These are phyloP conservation scores for Ophiorrhiza pumila DNA, from an alignment of 257 asterid species.

Conservation along the genomic window DNA sequence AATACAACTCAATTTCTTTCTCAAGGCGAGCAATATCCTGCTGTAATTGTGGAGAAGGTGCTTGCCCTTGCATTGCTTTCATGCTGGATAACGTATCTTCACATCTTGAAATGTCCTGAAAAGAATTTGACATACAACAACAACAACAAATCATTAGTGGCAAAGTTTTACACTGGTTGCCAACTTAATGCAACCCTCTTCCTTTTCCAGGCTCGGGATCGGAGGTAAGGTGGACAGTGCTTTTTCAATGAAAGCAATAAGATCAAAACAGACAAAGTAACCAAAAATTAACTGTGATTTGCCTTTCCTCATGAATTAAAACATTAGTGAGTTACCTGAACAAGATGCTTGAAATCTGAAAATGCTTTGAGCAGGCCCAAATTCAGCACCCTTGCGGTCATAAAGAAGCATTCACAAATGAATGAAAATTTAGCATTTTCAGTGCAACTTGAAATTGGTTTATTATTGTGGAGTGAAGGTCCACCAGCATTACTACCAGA, in stretches of 20 bases:
- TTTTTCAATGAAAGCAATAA: background rate
- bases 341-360: conserved; percentile 92
- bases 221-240: too few relatives aligned
- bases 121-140: background rate
- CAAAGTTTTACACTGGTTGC: too few relatives aligned
- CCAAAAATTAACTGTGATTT: conserved; percentile 6
- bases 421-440: conserved; percentile 71
- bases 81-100: conserved; percentile 76
- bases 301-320: background rate
- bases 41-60: conserved; percentile 75
- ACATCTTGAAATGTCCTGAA: conserved; percentile 84
- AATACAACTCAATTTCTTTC: conserved; percentile 66
- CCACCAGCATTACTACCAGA: conserved; percentile 49
- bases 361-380: conserved; percentile 91
- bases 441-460: conserved; percentile 33
- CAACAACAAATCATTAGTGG: too few relatives aligned
- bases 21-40: conserved; percentile 77
- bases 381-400: conserved; percentile 95
- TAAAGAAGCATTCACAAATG: conserved; percentile 97
- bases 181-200: too few relatives aligned
- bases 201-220: too few relatives aligned
- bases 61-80: conserved; percentile 73
- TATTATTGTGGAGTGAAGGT: conserved; percentile 33
- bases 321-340: conserved; percentile 56
- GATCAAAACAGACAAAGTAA: background rate